Evolutionary conservation across 805 yeast species (phyloP), one percentile per base, ranked within the genome.

Genomic region (Yarrowia phangngaensis): DNA sequence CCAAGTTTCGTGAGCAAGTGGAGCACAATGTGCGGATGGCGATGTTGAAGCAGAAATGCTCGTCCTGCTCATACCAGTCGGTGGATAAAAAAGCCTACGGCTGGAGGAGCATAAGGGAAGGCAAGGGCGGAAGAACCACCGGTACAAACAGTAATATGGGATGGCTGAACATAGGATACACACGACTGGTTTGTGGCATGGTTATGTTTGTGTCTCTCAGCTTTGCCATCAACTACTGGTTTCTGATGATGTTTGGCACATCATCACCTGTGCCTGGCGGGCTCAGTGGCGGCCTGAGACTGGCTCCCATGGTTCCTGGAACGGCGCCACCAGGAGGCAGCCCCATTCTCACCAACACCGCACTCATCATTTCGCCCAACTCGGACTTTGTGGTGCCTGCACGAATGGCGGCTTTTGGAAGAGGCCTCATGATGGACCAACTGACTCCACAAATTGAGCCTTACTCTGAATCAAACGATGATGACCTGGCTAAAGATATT

Each of bases 331-430:
- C 45, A 3, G 32, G 45, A 16, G 45, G 48, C 4, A 35, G 29
- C 3, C 35, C 48, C 9, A 29, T 41, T 29, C 60, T 31, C 40
- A 52, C 53, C 6, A 41, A 41, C 22, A 43, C 55, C 15, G 62
- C 59, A 8, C 51, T 57, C 13, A 56, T 64, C 36, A 53, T 58
- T 15, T 51, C 60, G 16, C 63, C 64, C 7, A 60, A 53, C 29
- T 47, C 60, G 20, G 62, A 64, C 53, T 31, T 56, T 24, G 56
- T 62, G 22, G 54, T 63, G 23, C 56, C 60, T 4, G 70, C 68
- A 4, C 56, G 70, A 12, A 70, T 69, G 16, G 70, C 70, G 7
- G 63, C 67, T 13, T 66, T 66, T 52, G 70, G 70, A 6, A 59
- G 64, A 19, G 50, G 60, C 5, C 57, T 60, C 15, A 19, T 41